Evolutionary conservation across 1,284 basidiomycete genomes (phyloP).

Genomic region (Ustilago hordei): DNA sequence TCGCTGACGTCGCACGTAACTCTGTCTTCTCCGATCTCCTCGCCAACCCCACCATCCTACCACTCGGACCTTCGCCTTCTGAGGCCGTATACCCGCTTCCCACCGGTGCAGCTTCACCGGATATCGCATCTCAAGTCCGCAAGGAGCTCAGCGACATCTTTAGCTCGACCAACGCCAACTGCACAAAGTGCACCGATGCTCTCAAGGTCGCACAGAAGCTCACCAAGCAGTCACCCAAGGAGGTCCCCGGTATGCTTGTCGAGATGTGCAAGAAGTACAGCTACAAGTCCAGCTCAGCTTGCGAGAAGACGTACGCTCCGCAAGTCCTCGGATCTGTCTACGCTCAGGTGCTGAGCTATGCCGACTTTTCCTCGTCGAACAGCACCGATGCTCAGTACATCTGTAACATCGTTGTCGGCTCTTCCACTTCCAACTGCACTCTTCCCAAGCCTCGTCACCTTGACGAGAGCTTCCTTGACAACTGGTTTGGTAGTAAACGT

Average conservation of each 20-base stretch:
- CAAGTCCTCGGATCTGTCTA: constrained; percentile 55
- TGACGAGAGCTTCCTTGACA: constrained; percentile 49
- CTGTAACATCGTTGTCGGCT: constrained; percentile 57
- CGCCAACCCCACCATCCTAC: constrained; percentile 77
- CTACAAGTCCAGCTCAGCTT: constrained; percentile 73
- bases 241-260: constrained; percentile 75
- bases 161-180: constrained; percentile 70
- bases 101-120: constrained; percentile 61
- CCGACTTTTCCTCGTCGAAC: constrained; percentile 44
- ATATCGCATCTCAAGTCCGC: constrained; percentile 73
- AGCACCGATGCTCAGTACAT: constrained; percentile 63
- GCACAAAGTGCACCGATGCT: constrained; percentile 76
- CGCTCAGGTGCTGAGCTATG: constrained; percentile 65
- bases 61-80: constrained; percentile 72
- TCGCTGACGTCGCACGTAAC: constrained; percentile 56
- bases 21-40: constrained; percentile 72
- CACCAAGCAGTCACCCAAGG: constrained; percentile 76
- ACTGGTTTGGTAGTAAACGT: constrained; percentile 61
- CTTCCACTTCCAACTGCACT: constrained; percentile 44
- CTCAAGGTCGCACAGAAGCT: constrained; percentile 78
- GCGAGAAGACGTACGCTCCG: constrained; percentile 49
- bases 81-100: constrained; percentile 61
- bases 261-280: constrained; percentile 76
- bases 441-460: constrained; percentile 49
- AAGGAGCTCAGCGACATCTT: constrained; percentile 60